These are phyloP conservation scores for Canna indica DNA, from an alignment of 176 grass and related monocot species.

Conservation along the genomic window DNA sequence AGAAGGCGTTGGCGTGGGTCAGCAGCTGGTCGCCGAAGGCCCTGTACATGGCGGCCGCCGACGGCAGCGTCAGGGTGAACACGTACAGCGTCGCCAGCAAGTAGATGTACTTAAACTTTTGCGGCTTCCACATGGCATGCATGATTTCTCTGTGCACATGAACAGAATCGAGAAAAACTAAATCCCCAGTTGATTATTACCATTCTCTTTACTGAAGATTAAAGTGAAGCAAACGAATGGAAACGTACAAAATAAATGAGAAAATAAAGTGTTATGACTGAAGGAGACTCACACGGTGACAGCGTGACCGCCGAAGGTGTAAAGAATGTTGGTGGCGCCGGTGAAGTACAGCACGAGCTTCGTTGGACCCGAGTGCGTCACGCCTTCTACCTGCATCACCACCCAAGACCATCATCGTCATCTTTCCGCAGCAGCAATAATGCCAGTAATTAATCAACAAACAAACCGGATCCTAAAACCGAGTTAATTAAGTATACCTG, in stretches of 20 bases:
- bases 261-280: not conserved
- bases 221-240: no score
- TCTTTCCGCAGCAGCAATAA: not conserved
- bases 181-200: no score
- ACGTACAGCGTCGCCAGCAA: conserved; percentile 61
- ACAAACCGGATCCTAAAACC: not conserved
- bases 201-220: no score
- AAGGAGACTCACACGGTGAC: conserved; percentile 63
- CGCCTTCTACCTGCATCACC: conserved; percentile 34
- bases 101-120: conserved; percentile 77
- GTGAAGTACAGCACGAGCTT: conserved; percentile 87
- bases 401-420: not conserved
- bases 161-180: no score
- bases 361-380: conserved; percentile 35
- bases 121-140: conserved; percentile 80
- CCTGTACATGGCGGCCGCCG: conserved; percentile 57
- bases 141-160: conserved; percentile 73
- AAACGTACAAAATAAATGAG: not conserved
- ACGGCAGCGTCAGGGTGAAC: conserved; percentile 65
- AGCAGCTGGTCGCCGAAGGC: conserved; percentile 62
- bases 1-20: conserved; percentile 61
- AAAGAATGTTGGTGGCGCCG: conserved; percentile 88
- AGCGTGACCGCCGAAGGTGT: conserved; percentile 84
- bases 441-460: not conserved
- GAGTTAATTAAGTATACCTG: not conserved